These are phyloP conservation scores for Esteya vermicola DNA, from an alignment of 2,329 filamentous ascomycete genomes.

Conservation along the genomic window DNA sequence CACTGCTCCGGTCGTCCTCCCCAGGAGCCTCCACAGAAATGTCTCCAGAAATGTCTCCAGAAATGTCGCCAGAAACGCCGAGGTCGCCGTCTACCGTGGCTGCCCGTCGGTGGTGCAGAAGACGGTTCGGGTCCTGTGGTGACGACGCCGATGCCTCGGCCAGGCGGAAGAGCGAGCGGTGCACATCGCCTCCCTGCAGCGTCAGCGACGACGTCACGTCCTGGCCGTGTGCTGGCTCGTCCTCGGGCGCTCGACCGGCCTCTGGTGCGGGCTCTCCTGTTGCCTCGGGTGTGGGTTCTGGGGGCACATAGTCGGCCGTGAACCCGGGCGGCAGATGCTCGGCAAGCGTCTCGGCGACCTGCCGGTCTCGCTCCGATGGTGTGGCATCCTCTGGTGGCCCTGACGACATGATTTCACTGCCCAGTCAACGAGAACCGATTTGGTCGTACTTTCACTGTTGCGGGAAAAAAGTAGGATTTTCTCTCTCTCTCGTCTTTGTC, in stretches of 20 bases:
- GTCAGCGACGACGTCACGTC: conserved; percentile 48
- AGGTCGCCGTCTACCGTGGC: conserved; percentile 45
- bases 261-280: background rate
- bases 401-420: too few relatives aligned
- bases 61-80: background rate
- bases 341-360: conserved; percentile 13
- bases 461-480: too few relatives aligned
- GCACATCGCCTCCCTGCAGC: conserved; percentile 64
- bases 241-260: background rate
- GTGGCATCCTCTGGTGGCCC: conserved; percentile 3
- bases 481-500: too few relatives aligned
- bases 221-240: conserved; percentile 3
- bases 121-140: background rate
- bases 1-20: too few relatives aligned
- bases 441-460: too few relatives aligned
- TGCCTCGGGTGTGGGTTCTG: background rate
- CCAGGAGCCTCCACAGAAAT: too few relatives aligned
- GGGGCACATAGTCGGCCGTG: conserved; percentile 16
- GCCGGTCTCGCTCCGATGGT: conserved; percentile 4
- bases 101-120: conserved; percentile 32
- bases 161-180: conserved; percentile 64
- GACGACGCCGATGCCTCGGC: conserved; percentile 13
- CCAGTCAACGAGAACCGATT: too few relatives aligned
- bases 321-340: conserved; percentile 20
- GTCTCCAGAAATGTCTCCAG: too few relatives aligned